Conservation (phyloP, 2,329 filamentous ascomycete species). For the Zalaria sp. region DNA sequence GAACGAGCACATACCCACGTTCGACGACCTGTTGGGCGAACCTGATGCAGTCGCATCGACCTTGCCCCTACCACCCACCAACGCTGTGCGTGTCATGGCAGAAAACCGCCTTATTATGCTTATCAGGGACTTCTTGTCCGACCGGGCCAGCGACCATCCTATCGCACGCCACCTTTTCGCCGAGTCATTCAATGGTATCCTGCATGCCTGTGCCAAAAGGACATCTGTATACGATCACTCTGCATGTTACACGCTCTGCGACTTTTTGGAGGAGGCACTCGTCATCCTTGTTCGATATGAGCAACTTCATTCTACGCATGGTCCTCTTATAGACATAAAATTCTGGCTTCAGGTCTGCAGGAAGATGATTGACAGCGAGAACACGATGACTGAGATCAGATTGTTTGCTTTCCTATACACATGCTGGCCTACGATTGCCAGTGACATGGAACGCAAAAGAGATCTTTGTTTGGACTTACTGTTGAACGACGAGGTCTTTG, state of each 20-base stretch:
- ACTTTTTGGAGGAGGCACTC: constrained; percentile 74
- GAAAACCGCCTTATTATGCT: constrained; percentile 76
- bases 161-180: constrained; percentile 57
- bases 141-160: constrained; percentile 38
- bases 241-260: constrained; percentile 79
- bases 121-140: constrained; percentile 64
- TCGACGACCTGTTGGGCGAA: constrained; percentile 49
- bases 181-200: constrained; percentile 55
- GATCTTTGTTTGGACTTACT: constrained; percentile 62
- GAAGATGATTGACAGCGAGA: constrained; percentile 68
- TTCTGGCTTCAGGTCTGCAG: constrained; percentile 78
- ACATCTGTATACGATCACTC: constrained; percentile 71
- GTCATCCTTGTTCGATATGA: constrained; percentile 51
- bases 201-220: constrained; percentile 60
- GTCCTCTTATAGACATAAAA: constrained; percentile 52
- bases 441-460: constrained; percentile 52
- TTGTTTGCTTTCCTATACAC: constrained; percentile 70
- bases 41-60: constrained; percentile 55
- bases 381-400: constrained; percentile 80
- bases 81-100: constrained; percentile 68
- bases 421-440: constrained; percentile 60
- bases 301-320: constrained; percentile 26
- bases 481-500: constrained; percentile 59
- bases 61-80: constrained; percentile 48
- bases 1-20: constrained; percentile 37